Evolutionary conservation across 2,329 filamentous ascomycete genomes (phyloP).

Genomic region (Rosellinia necatrix): DNA sequence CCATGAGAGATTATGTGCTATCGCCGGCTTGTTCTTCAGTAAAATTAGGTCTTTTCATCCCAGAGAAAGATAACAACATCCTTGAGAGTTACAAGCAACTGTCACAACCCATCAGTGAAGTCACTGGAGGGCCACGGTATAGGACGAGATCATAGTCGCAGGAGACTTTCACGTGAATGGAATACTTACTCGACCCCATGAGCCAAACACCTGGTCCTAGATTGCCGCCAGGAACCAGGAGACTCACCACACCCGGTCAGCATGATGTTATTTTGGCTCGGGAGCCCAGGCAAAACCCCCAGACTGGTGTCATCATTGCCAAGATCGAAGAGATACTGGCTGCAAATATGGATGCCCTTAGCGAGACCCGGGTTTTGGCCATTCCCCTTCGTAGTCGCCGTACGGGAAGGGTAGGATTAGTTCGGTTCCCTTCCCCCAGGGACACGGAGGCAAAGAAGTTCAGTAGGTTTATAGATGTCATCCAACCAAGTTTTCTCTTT

Average conservation of each 20-base stretch:
- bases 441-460: slow-evolving; percentile 34
- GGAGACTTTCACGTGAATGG: background rate
- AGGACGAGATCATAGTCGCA: background rate
- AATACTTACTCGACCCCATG: background rate
- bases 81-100: too few species aligned
- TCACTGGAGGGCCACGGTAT: background rate
- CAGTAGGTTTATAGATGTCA: slow-evolving; percentile 32
- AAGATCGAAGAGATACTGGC: slow-evolving; percentile 62
- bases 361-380: slow-evolving; percentile 49
- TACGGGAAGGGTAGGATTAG: slow-evolving; percentile 28
- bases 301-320: slow-evolving; percentile 28
- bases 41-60: too few species aligned
- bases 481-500: background rate
- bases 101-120: too few species aligned
- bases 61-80: too few species aligned
- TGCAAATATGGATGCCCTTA: slow-evolving; percentile 53
- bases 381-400: slow-evolving; percentile 52
- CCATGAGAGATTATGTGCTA: too few species aligned
- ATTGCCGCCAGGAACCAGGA: slow-evolving; percentile 11
- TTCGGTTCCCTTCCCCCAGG: slow-evolving; percentile 35
- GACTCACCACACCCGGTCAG: background rate
- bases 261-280: background rate
- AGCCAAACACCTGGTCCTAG: background rate
- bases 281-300: slow-evolving; percentile 11
- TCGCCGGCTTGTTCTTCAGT: too few species aligned